Evolutionary conservation across 1,284 basidiomycete genomes (phyloP).

Genomic region (Xanthoconium separans): DNA sequence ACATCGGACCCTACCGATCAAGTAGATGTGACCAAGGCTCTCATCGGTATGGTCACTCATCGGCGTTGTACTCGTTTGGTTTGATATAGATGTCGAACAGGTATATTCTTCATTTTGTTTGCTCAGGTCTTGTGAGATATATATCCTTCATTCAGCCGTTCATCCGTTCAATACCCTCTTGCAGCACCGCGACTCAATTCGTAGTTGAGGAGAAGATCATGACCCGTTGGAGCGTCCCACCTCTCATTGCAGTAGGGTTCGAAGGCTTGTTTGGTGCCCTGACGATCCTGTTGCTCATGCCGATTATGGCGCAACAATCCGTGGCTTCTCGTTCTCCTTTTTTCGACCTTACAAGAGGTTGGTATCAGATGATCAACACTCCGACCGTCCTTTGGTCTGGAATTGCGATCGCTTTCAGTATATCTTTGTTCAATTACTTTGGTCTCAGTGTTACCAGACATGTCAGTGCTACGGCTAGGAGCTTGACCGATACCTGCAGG

Average conservation of each 20-base stretch:
- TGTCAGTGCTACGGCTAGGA: constrained; percentile 86
- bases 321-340: constrained; percentile 64
- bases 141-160: constrained; percentile 10
- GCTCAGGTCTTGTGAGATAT: constrained; percentile 91
- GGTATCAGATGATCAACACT: constrained; percentile 83
- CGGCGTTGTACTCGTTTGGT: background rate
- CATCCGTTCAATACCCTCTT: constrained; percentile 21
- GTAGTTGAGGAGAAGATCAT: constrained; percentile 91
- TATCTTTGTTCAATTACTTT: constrained; percentile 96
- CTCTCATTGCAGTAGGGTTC: constrained; percentile 91
- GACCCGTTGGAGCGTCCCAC: constrained; percentile 81
- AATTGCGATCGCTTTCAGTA: constrained; percentile 78
- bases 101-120: constrained; percentile 90
- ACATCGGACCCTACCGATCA: constrained; percentile 47
- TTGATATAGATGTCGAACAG: constrained; percentile 34
- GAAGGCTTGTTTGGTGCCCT: constrained; percentile 92
- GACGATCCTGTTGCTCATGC: constrained; percentile 74
- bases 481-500: constrained; percentile 93
- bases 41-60: constrained; percentile 53
- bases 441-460: constrained; percentile 90
- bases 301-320: constrained; percentile 65
- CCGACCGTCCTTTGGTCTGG: constrained; percentile 77
- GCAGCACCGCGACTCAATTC: constrained; percentile 85
- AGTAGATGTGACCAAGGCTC: constrained; percentile 61
- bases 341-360: constrained; percentile 91